Evolutionary conservation across 306 rosid species (phyloP), one percentile per base, ranked within the genome.

Genomic region (Dalbergia oliveri): DNA sequence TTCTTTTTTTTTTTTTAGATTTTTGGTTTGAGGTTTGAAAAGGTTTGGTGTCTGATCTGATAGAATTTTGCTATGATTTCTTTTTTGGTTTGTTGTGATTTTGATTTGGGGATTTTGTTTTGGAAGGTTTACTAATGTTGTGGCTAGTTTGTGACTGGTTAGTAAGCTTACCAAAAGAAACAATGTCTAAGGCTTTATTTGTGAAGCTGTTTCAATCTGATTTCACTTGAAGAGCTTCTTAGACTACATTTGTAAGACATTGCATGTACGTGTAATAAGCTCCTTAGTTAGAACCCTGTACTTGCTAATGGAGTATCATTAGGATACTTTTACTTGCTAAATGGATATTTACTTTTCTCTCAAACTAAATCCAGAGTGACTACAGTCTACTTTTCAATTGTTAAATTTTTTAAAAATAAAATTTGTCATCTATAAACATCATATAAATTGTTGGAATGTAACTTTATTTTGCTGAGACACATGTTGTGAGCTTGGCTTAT

Each of bases 131-230:
- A 21, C 23, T 21, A 21, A 21, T 21, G 23, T 21, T 21, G 23
- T 21, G 23, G 23, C 23, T 21, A 21, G 23, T 21, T 21, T 83
- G 81, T 88, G 91, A 85, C 75, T 84, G 90, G 91, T 90, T 93
- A 85, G 91, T 89, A 80, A 63, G 91, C 92, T 81, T 82, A 90
- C 93, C 91, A 11, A 89, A 69, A 92, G 71, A 69, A 88, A 84
- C 56, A 11, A 45, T 71, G 75, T 83, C 82, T 76, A 44, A 69
- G 72, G 83, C 78, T 84, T 54, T 67, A 69, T 68, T 53, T 61
- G 88, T 88, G 90, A 78, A 82, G 74, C 84, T 34, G 44, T 71
- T 65, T 64, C 49, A 45, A 66, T 34, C 47, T 63, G 35, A 81
- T 47, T 89, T 87, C 86, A 79, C 81, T 69, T 37, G 9, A 23